Base-by-base conservation (phyloP, 805 yeast genomes). In the Schwanniomyces sp. region DNA sequence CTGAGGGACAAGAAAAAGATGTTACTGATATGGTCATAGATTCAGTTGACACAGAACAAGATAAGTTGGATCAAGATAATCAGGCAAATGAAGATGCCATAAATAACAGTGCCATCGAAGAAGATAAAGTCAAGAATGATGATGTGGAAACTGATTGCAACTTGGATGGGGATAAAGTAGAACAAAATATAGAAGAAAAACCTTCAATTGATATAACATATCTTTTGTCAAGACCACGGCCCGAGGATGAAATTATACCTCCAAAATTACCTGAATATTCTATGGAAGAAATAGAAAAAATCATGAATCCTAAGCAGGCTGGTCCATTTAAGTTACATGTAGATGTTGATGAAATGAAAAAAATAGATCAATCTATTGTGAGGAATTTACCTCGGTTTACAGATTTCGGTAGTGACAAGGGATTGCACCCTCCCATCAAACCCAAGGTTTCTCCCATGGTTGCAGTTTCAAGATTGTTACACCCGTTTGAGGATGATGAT, bases 391-490 rank as follows among this genome's bases (percentile, higher is more conserved):
- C 83, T 0, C 63, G 70, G 16, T 79, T 72, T 58, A 62, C 73
- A 2, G 79, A 83, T 0, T 79, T 81, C 54, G 27, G 40, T 12
- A 75, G 66, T 39, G 75, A 70, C 9, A 44, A 37, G 7, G 43
- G 43, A 3, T 41, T 43, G 4, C 40, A 41, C n/a, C 34, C 45
- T 2, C 57, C 63, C 7, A 48, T 58, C 7, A 59, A 63, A n/a
- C 51, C 61, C 3, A 54, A 58, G 45, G 66, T 66, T 26, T 48
- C 58, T 2, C 61, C 72, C 2, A 60, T 71, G 42, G 78, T 80
- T 2, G 84, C 90, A 2, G 79, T 86, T 5, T 85, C 92, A 0
- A 81, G 87, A 45, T 69, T 88, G 45, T 64, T 86, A 43, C 76
- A 82, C 34, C 86, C 90, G 7, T 62, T 72, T 43, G 91, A 86